Percentiles rank a stretch among this genome's conserved stretches.
These are phyloP conservation scores for Pythium phragmiticola DNA, from an alignment of 352 stramenopile species.

Conservation along the genomic window DNA sequence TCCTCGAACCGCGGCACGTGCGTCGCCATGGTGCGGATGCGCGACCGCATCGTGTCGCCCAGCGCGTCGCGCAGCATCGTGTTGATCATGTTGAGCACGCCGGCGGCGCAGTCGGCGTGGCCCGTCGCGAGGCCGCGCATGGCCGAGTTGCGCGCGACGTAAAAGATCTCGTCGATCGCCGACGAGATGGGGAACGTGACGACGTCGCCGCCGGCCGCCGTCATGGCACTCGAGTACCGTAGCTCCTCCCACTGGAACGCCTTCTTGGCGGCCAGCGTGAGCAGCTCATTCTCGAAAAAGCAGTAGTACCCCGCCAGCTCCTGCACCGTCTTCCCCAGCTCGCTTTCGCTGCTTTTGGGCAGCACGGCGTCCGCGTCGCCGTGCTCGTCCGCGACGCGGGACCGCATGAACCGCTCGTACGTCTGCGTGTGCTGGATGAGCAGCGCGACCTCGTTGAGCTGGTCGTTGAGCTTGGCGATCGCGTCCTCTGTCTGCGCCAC, in stretches of 20 bases:
- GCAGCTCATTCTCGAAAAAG: conserved; percentile 81
- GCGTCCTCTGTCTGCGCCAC: conserved; percentile 42
- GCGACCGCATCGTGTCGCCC: conserved; percentile 74
- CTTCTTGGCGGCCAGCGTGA: conserved; percentile 74
- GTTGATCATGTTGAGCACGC: conserved; percentile 87
- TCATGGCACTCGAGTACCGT: conserved; percentile 44
- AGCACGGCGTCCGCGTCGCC: conserved; percentile 24
- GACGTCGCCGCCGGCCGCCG: conserved; percentile 21
- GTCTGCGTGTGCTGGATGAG: conserved; percentile 89
- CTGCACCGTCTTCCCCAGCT: conserved; percentile 78
- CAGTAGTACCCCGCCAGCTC: conserved; percentile 86
- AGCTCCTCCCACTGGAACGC: conserved; percentile 87
- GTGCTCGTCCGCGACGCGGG: conserved; percentile 31
- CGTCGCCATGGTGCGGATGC: conserved; percentile 71
- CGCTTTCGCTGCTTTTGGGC: conserved; percentile 64
- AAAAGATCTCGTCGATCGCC: conserved; percentile 87
- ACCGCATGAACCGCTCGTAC: conserved; percentile 87
- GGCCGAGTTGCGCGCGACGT: conserved; percentile 79
- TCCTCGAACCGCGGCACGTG: conserved; percentile 53
- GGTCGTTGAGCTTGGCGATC: conserved; percentile 75
- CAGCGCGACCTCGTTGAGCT: conserved; percentile 84
- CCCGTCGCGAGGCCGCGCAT: conserved; percentile 79
- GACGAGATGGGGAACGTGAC: conserved; percentile 78
- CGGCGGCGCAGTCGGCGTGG: conserved; percentile 76
- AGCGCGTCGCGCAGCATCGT: conserved; percentile 76